phyloP scores from a whole-genome alignment of 2,329 filamentous ascomycete genomes.

The Pseudogymnoascus sp. region DNA sequence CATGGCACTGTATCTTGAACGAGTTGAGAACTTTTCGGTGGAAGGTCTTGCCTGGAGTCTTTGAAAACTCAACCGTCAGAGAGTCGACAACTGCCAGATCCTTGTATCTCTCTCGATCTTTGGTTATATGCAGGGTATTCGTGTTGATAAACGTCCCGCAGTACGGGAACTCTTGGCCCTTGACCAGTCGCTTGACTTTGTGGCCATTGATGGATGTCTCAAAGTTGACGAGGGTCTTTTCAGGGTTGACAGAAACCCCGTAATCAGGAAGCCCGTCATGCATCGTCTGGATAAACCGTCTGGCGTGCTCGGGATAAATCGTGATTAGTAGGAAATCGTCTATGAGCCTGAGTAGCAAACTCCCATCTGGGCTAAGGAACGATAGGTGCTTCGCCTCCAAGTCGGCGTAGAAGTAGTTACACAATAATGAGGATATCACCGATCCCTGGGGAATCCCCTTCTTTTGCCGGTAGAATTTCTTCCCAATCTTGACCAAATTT shows the following conservation, averaged over 20 bases:
- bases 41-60: constrained; percentile 67
- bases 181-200: constrained; percentile 42
- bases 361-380: constrained; percentile 54
- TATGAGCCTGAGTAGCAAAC: constrained; percentile 70
- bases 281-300: constrained; percentile 70
- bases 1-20: constrained; percentile 78
- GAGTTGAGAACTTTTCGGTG: constrained; percentile 67
- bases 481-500: constrained; percentile 83
- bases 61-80: constrained; percentile 70
- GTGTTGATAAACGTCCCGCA: constrained; percentile 76
- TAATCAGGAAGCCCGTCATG: constrained; percentile 69
- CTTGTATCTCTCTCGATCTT: constrained; percentile 50
- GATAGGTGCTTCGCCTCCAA: constrained; percentile 62
- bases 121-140: constrained; percentile 63
- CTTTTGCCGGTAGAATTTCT: constrained; percentile 80
- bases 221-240: constrained; percentile 84
- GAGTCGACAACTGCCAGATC: constrained; percentile 54
- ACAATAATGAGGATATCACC: constrained; percentile 75
- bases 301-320: constrained; percentile 56
- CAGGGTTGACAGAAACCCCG: constrained; percentile 66
- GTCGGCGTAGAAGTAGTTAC: constrained; percentile 93
- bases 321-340: constrained; percentile 93
- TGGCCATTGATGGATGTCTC: constrained; percentile 48
- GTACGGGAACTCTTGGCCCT: constrained; percentile 62
- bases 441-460: constrained; percentile 90